phyloP scores from a whole-genome alignment of 2,329 filamentous ascomycete species.

The Botryotinia globosa region DNA sequence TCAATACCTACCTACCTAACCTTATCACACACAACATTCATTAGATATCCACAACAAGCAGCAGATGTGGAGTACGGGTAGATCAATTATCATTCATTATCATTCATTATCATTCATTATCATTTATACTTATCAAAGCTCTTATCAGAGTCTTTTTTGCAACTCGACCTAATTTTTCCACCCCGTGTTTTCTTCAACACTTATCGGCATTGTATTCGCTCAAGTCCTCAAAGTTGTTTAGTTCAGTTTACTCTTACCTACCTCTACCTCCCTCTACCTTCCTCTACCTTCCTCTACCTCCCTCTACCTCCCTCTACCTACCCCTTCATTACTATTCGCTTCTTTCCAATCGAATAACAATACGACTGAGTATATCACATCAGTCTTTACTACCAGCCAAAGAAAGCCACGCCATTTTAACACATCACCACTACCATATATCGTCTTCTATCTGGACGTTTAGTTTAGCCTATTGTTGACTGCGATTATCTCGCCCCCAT shows the following conservation, averaged over 20 bases:
- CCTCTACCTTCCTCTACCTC: background rate
- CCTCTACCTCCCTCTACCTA: background rate
- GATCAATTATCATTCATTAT: conserved; percentile 1
- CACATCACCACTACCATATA: too few species aligned
- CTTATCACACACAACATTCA: background rate
- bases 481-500: background rate
- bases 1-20: background rate
- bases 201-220: background rate
- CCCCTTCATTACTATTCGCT: background rate
- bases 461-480: background rate
- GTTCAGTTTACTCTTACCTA: background rate
- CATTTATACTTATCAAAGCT: background rate
- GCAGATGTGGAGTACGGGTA: background rate
- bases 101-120: background rate
- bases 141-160: background rate
- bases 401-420: background rate
- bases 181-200: background rate
- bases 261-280: background rate
- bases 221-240: background rate
- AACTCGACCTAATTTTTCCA: background rate
- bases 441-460: background rate
- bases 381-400: background rate
- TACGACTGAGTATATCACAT: too few species aligned
- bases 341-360: background rate
- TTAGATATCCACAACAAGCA: background rate